These are phyloP conservation scores for Dalechampia spathulata DNA, from an alignment of 441 rosid genomes.

Conservation along the genomic window DNA sequence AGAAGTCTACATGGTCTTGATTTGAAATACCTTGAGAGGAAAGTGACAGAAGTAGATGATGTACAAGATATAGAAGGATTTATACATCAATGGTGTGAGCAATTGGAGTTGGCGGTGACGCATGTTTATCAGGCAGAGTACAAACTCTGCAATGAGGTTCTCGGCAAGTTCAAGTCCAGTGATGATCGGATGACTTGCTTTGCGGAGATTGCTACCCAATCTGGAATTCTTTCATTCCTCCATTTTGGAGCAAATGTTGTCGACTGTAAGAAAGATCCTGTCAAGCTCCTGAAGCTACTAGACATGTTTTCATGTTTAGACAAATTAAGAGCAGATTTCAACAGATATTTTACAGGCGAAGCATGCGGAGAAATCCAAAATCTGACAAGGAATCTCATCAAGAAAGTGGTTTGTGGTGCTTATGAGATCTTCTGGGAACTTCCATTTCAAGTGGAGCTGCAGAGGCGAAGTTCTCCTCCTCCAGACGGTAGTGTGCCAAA, in stretches of 20 bases:
- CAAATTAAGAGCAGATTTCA: conserved; percentile 50
- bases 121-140: conserved; percentile 38
- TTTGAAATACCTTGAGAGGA: conserved; percentile 38
- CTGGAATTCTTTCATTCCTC: conserved; percentile 48
- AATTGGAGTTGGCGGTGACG: conserved; percentile 47
- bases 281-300: conserved; percentile 59
- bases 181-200: too few relatives aligned
- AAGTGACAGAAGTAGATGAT: conserved; percentile 33
- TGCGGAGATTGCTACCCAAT: conserved; percentile 38
- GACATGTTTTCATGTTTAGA: conserved; percentile 55
- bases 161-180: conserved; percentile 24
- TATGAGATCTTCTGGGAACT: conserved; percentile 69
- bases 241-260: conserved; percentile 50
- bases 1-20: conserved; percentile 32
- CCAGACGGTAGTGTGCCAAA: conserved; percentile 48
- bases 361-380: conserved; percentile 49
- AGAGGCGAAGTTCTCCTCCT: conserved; percentile 47
- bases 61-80: conserved; percentile 30
- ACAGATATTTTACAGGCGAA: conserved; percentile 44
- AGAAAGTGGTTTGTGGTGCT: conserved; percentile 44
- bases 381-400: conserved; percentile 50
- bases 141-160: conserved; percentile 44
- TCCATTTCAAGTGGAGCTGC: conserved; percentile 52
- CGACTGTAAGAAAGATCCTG: conserved; percentile 48
- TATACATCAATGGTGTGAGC: conserved; percentile 47